phyloP scores from a whole-genome alignment of 345 rosid species.

The Clarkia xantiana region DNA sequence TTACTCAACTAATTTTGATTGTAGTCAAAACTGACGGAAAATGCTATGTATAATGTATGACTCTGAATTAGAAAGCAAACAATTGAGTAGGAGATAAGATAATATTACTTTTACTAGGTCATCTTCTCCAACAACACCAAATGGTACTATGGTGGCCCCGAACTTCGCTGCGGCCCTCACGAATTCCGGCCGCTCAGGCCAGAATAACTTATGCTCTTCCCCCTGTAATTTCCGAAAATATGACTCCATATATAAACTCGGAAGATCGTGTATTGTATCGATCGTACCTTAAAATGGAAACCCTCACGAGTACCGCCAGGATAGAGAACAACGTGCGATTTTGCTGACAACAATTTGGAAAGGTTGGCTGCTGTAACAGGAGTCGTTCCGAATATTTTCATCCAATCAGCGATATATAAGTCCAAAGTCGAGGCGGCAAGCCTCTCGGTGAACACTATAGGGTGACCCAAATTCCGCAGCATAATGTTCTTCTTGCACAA shows the following conservation, averaged over 20 bases:
- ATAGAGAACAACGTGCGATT: slow-evolving; percentile 64
- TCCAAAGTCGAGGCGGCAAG: slow-evolving; percentile 5
- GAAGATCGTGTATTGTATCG: too few relatives aligned
- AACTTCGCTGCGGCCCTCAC: slow-evolving; percentile 5
- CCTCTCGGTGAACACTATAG: slow-evolving; percentile 20
- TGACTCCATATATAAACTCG: background rate
- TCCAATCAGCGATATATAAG: slow-evolving; percentile 31
- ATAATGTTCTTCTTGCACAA: slow-evolving; percentile 44
- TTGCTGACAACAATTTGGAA: slow-evolving; percentile 43
- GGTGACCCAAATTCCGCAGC: slow-evolving; percentile 57
- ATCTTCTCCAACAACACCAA: slow-evolving; percentile 15
- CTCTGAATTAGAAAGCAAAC: too few relatives aligned
- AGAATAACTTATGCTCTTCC: slow-evolving; percentile 10
- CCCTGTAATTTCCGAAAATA: slow-evolving; percentile 3
- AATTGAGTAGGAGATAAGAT: background rate
- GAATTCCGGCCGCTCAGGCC: slow-evolving; percentile 11
- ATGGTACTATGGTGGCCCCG: slow-evolving; percentile 10
- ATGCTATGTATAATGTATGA: too few relatives aligned
- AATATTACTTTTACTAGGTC: slow-evolving; percentile 9
- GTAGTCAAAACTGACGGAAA: too few relatives aligned
- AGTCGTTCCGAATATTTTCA: slow-evolving; percentile 52
- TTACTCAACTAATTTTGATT: too few relatives aligned
- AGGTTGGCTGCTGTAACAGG: slow-evolving; percentile 52
- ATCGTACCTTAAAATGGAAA: slow-evolving; percentile 61
- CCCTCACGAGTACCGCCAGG: slow-evolving; percentile 85